phyloP scores from a whole-genome alignment of 1,284 basidiomycete species.

The Irpex rosettiformis region DNA sequence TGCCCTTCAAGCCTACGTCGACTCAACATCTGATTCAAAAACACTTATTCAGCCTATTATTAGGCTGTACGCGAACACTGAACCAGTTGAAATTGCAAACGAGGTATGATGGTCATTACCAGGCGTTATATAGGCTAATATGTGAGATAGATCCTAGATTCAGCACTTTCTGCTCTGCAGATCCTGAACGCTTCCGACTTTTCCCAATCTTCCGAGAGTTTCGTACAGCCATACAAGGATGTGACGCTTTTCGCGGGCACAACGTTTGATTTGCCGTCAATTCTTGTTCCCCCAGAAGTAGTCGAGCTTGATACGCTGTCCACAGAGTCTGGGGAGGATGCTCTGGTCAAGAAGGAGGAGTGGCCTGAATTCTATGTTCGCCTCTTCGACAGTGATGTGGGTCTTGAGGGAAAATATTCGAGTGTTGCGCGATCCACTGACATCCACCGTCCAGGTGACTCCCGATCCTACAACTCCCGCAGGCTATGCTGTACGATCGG shows the following conservation, averaged over 20 bases:
- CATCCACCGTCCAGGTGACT: conserved; percentile 52
- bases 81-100: conserved; percentile 46
- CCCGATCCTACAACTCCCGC: conserved; percentile 70
- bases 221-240: conserved; percentile 66
- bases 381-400: conserved; percentile 79
- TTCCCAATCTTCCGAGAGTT: conserved; percentile 46
- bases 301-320: conserved; percentile 73
- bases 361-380: conserved; percentile 71
- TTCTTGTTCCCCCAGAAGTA: conserved; percentile 85
- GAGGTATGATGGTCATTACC: conserved; percentile 44
- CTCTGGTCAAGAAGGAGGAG: conserved; percentile 71
- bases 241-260: conserved; percentile 43
- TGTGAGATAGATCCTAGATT: conserved; percentile 55
- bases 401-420: no score
- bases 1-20: conserved; percentile 63
- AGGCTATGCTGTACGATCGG: conserved; percentile 79
- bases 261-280: conserved; percentile 70
- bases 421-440: no score
- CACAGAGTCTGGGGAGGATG: conserved; percentile 59
- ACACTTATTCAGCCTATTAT: conserved; percentile 60
- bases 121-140: neutral
- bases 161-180: conserved; percentile 53
- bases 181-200: conserved; percentile 56
- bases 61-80: conserved; percentile 42
- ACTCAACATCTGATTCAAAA: conserved; percentile 53